phyloP scores from a whole-genome alignment of 2,329 filamentous ascomycete genomes.

The Diaporthe sp. region DNA sequence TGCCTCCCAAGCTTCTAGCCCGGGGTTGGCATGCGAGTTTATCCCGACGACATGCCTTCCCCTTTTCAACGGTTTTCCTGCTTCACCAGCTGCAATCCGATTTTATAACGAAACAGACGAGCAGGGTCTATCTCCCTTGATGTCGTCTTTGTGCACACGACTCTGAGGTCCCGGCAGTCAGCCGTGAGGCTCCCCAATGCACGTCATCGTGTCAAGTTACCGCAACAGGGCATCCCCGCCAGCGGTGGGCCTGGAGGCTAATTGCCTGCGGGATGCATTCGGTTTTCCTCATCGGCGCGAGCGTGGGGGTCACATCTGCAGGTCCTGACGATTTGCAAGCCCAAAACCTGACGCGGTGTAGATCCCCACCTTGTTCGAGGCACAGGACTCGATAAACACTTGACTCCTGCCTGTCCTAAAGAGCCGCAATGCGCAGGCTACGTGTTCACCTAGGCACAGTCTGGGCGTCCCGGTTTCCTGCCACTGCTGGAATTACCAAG shows the following conservation, averaged over 20 bases:
- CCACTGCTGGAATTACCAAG: neutral
- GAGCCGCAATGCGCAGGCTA: constrained; percentile 13
- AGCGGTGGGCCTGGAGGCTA: neutral
- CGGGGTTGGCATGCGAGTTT: constrained; percentile 23
- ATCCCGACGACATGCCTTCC: constrained; percentile 26
- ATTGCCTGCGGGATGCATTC: constrained; percentile 3
- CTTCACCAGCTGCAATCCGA: neutral
- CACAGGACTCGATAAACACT: neutral
- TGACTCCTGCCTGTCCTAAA: neutral
- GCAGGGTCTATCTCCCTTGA: fast-evolving
- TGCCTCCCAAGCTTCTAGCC: constrained; percentile 7
- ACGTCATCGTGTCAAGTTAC: neutral
- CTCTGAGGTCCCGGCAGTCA: neutral
- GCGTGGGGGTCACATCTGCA: constrained; percentile 27
- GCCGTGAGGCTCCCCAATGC: neutral
- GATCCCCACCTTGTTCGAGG: constrained; percentile 5
- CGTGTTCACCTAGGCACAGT: neutral
- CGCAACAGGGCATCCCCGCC: neutral
- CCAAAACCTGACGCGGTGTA: constrained; percentile 20
- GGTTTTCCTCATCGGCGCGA: constrained; percentile 17
- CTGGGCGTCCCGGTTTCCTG: neutral
- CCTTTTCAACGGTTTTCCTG: neutral
- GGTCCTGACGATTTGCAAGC: constrained; percentile 8
- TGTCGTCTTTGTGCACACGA: neutral
- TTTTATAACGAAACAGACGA: neutral